Conservation (phyloP, 2,329 filamentous ascomycete species). For the Colletotrichum shisoi region DNA sequence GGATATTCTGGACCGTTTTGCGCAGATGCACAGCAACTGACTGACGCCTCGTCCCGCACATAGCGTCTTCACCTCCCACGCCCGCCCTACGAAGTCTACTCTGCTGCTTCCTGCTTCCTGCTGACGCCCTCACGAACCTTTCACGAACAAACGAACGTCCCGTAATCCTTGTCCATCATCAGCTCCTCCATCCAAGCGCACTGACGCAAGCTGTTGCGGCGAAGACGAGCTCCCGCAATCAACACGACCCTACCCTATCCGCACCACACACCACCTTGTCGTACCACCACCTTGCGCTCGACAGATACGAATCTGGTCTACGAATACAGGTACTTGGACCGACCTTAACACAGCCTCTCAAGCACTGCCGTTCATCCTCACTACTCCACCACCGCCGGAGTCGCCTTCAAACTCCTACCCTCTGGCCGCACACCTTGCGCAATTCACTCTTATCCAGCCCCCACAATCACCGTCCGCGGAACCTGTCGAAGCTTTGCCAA, state of each 20-base stretch:
- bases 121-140: slow-evolving; percentile 12
- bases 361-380: background rate
- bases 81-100: background rate
- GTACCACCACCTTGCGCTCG: no score
- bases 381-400: background rate
- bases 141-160: background rate
- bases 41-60: slow-evolving; percentile 10
- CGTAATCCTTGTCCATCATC: background rate
- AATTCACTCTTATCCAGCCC: background rate
- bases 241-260: slow-evolving; percentile 20
- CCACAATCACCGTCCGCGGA: background rate
- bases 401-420: slow-evolving; percentile 6
- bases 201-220: slow-evolving; percentile 37
- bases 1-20: background rate
- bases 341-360: slow-evolving; percentile 27
- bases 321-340: slow-evolving; percentile 14
- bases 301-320: background rate
- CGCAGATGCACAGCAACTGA: background rate
- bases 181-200: slow-evolving; percentile 21
- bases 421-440: background rate
- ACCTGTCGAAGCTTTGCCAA: slow-evolving; percentile 30
- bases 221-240: slow-evolving; percentile 24
- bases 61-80: background rate
- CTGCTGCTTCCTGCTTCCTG: background rate
- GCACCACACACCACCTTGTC: background rate